Percentiles rank a stretch among this genome's conserved stretches.
phyloP scores from a whole-genome alignment of 305 asterid genomes.

The Fraxinus angustifolia region DNA sequence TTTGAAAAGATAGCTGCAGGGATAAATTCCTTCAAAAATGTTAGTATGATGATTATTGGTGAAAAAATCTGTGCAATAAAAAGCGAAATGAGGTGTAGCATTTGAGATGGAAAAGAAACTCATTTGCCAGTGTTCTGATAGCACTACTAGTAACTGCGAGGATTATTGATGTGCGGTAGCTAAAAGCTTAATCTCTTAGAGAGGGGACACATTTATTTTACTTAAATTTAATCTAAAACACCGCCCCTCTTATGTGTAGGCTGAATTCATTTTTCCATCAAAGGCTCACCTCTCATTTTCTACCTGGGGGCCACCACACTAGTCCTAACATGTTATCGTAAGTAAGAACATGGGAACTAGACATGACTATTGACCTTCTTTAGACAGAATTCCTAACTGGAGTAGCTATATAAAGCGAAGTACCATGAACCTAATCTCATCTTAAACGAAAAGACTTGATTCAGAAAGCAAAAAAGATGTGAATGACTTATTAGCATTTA shows the following conservation, averaged over 20 bases:
- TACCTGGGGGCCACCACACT: background rate
- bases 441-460: background rate
- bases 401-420: background rate
- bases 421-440: background rate
- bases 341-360: background rate
- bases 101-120: background rate
- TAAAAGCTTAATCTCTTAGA: background rate
- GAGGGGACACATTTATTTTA: background rate
- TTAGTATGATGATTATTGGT: background rate
- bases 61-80: background rate
- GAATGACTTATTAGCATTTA: background rate
- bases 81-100: background rate
- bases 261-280: background rate
- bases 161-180: background rate
- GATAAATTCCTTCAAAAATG: background rate
- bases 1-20: constrained; percentile 82
- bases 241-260: background rate
- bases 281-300: background rate
- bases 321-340: background rate
- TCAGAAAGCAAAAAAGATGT: background rate
- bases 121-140: background rate
- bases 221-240: background rate
- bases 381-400: background rate
- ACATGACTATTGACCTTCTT: background rate
- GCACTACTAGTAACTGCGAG: background rate